Evolutionary conservation across 2,329 filamentous ascomycete genomes (phyloP).

Genomic region (Alternaria angustiovoidea): DNA sequence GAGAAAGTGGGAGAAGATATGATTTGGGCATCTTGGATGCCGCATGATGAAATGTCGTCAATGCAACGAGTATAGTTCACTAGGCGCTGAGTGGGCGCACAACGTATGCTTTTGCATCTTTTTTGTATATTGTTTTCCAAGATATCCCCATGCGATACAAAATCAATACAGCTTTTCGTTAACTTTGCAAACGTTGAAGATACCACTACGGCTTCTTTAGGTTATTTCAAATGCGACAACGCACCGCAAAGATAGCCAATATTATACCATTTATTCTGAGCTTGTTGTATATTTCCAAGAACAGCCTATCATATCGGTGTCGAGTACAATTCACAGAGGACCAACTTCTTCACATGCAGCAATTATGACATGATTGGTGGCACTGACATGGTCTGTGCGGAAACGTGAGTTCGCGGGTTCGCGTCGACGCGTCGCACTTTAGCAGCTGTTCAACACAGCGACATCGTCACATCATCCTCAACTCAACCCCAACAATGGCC

Average conservation of each 20-base stretch:
- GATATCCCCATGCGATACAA: constrained; percentile 7
- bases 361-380: constrained; percentile 24
- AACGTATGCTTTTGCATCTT: not conserved
- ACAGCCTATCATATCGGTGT: too few relatives aligned
- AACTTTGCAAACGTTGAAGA: not conserved
- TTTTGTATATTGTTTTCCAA: constrained; percentile 14
- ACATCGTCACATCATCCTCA: constrained; percentile 18
- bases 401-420: constrained; percentile 45
- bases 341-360: not conserved
- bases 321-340: not conserved
- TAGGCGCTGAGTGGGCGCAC: not conserved
- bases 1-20: not conserved
- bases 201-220: not conserved
- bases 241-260: not conserved
- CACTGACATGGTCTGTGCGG: constrained; percentile 24
- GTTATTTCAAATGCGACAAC: not conserved
- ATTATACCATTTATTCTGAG: not conserved
- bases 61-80: not conserved
- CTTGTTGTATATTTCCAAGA: too few relatives aligned
- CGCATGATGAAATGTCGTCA: not conserved
- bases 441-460: constrained; percentile 19
- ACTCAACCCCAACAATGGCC: constrained; percentile 66
- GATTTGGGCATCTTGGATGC: not conserved
- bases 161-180: not conserved
- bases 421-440: constrained; percentile 45